Base-by-base conservation (phyloP, 345 rosid genomes). In the Eucalyptus coolabah region DNA sequence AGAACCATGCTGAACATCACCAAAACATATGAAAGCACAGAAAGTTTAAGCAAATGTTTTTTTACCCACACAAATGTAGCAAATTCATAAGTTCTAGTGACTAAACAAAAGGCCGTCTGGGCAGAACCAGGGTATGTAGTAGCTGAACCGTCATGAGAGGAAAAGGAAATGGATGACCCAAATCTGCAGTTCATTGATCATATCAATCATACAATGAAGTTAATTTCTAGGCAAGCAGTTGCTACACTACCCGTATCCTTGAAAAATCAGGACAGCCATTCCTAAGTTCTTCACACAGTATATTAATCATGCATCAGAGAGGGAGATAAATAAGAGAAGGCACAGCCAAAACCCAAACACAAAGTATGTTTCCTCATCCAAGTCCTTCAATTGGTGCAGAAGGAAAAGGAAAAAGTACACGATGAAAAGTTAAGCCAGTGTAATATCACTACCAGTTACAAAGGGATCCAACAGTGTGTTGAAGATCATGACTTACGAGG, bases 401-500 rank as follows among this genome's bases (percentile, higher is more conserved):
- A 51, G 56, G 56, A 51, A 51, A 37, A 18, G 11, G 40, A 37
- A 23, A 23, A 51, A 51, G 56, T 37, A 34, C 82, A 19, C 45
- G 19, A 5, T 19, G 23, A 51, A 19, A 34, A 72, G 45, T 37
- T 34, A 18, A 72, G 44, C 40, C 24, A 6, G 26, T 19, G 82
- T 72, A 72, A 72, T 37, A 30, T n/a, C 65, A 40, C 45, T 53
- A 32, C 65, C 26, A 53, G 14, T 21, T 47, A n/a, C 15, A n/a
- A 23, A 81, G 63, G 86, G 40, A 53, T 72, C 44, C 26, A 8
- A 51, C 14, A 85, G 49, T 32, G 12, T 56, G 53, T 40, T 40
- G 30, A n/a, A 21, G 67, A 34, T 50, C 50, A 54, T 8, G 23
- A 49, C 47, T 89, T 50, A 95, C 96, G 93, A 49, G 92, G 93